These are phyloP conservation scores for Penicillium tannophilum DNA, from an alignment of 495 filamentous ascomycete genomes.

Conservation along the genomic window DNA sequence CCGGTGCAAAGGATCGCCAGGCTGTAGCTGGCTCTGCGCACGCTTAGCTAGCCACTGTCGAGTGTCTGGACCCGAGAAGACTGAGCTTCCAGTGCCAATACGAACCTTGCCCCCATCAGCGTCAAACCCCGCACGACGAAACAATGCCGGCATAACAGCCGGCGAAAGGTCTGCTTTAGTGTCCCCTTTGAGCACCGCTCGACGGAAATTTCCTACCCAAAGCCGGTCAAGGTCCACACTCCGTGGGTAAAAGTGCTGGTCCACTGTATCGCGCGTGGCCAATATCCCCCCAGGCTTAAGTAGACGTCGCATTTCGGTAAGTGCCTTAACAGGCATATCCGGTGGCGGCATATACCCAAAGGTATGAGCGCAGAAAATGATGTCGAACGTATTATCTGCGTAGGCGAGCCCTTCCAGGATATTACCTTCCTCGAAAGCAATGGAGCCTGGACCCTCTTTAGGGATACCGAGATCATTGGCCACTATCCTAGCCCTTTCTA, in stretches of 20 bases:
- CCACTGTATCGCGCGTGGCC: constrained; percentile 2
- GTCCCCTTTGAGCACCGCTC: not conserved
- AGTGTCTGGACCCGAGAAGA: not conserved
- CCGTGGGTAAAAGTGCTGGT: constrained; percentile 2
- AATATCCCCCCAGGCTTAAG: not conserved
- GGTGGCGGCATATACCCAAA: constrained; percentile 1
- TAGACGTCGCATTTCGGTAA: not conserved
- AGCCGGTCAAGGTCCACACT: not conserved
- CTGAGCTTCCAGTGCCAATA: not conserved
- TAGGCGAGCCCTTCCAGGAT: not conserved
- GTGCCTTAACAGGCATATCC: not conserved
- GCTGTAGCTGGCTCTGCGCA: not conserved
- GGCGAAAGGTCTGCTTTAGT: not conserved
- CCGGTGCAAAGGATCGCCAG: not conserved
- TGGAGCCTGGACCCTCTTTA: too few species aligned
- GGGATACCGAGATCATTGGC: too few species aligned
- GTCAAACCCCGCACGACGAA: not conserved
- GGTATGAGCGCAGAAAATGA: not conserved
- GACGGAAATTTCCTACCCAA: constrained; percentile 1
- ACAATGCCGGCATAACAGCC: not conserved
- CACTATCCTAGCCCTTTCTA: too few species aligned
- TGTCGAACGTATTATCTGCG: not conserved
- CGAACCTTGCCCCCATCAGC: not conserved
- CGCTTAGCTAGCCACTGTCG: not conserved
- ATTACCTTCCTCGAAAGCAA: not conserved